Base-by-base conservation (phyloP, 2,329 filamentous ascomycete species). In the Exophiala oligosperma region DNA sequence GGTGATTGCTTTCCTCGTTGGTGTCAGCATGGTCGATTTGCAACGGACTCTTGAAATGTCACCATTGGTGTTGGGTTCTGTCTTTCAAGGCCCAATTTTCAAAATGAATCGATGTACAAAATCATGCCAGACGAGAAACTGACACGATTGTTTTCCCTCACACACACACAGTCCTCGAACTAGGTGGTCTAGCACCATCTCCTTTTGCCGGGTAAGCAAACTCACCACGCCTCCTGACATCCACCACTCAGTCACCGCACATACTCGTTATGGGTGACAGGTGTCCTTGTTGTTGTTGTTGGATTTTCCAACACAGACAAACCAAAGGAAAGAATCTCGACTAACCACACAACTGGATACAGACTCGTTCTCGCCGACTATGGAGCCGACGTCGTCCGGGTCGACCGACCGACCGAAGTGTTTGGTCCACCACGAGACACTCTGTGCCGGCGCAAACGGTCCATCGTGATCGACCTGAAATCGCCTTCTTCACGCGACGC, bases 311-410 rank as follows among this genome's bases (percentile, higher is more conserved):
- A 14, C 35, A 37, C 35, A 37, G 7, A 7, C 1, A 6, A 17
- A 17, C 17, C 17, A 17, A 17, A 17, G 17, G 17, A 17, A 17
- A 17, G 17, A 17, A 17, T 17, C 17, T 17, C 11, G 9, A 35
- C 32, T 35, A 35, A 35, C 9, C 32, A 11, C 6, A 9, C 9
- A 11, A 2, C 4, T 35, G 2, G 6, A 35, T 9, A 8, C 64
- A 84, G 84, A 2, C 83, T 87, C 29, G 85, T 85, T 1, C 79
- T 92, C 0, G 87, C 86, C n/a, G 88, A 90, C 61, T 87, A 91
- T 68, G 89, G 89, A 1, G 89, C 89, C 6, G 82, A 87, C 53
- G 88, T 92, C 0, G 79, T 92, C 64, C 89, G 90, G 66, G 79
- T 91, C 47, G 91, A 87, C 2, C 84, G 84, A 6, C 82, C 85